Base-by-base conservation (phyloP, 257 asterid genomes). In the Solanum neorickii region DNA sequence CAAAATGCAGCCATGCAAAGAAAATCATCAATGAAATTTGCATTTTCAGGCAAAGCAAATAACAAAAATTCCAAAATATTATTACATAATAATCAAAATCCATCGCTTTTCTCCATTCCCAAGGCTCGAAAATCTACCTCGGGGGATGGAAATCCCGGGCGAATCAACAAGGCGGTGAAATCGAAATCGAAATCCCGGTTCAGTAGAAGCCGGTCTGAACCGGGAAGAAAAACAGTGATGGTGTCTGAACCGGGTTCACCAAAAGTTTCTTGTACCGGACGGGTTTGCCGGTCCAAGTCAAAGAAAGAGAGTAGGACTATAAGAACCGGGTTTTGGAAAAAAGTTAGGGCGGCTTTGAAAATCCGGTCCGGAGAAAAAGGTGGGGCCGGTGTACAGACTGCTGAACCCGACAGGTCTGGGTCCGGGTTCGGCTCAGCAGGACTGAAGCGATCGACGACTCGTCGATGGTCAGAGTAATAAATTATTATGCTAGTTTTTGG, bases 221-320 rank as follows among this genome's bases (percentile, higher is more conserved):
- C 93, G 89, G 91, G 84, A 27, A 91, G 86, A 21, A 88, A 89
- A 23, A 5, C 88, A 7, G 39, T 27, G 12, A 21, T 59, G 41
- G 70, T 82, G 0, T 3, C 90, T 35, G 93, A 92, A 77, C 94
- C 93, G 88, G 92, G 62, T 83, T 92, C 94, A 1, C 94, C 94
- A 1, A 84, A 91, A 59, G 94, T 92, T 5, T 89, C 94, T 6
- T 92, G 94, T 78, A 92, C 92, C 0, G 94, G 95, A 15, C 83
- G 90, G 87, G 91, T 91, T 3, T 86, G 86, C n/a, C 87, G 91
- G 87, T 68, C 85, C 84, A 90, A 56, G 87, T 68, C 85, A 82
- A 90, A 56, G 85, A 87, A 83, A 3, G 88, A 83, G 0, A 35
- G 52, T 37, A 90, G 86, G 4, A 78, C 86, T 21, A 90, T 87